Conservation (phyloP, 1,284 basidiomycete species). For the Tilletia indica region DNA sequence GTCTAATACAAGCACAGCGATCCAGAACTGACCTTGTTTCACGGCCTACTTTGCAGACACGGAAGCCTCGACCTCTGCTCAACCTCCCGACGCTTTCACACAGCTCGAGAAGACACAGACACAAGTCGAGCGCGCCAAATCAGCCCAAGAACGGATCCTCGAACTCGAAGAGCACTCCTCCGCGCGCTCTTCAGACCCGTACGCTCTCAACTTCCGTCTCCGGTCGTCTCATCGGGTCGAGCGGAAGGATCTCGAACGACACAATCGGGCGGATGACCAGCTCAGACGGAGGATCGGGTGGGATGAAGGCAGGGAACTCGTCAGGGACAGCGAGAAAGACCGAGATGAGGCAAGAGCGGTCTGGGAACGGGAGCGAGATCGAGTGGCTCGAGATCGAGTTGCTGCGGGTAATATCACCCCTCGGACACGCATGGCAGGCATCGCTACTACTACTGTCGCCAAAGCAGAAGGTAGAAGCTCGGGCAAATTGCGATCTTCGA, state of each 20-base stretch:
- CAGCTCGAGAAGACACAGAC: slow-evolving; percentile 81
- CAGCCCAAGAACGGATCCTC: slow-evolving; percentile 72
- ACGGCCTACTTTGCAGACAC: slow-evolving; percentile 62
- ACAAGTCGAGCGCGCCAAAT: slow-evolving; percentile 70
- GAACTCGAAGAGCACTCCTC: slow-evolving; percentile 73
- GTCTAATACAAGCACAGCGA: not conserved
- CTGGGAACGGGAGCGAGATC: not conserved
- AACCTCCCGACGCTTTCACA: slow-evolving; percentile 74
- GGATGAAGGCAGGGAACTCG: slow-evolving; percentile 26
- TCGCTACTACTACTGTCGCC: not conserved
- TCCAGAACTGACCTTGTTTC: no score
- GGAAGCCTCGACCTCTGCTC: slow-evolving; percentile 63
- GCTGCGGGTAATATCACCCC: slow-evolving; percentile 3
- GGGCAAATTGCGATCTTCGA: not conserved
- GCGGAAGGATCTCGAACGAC: slow-evolving; percentile 73
- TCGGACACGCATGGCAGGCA: no score
- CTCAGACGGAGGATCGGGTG: slow-evolving; percentile 62
- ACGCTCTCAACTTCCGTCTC: slow-evolving; percentile 69
- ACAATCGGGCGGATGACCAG: slow-evolving; percentile 67
- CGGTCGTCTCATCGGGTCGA: slow-evolving; percentile 79
- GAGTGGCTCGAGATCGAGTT: not conserved
- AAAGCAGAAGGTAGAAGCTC: not conserved
- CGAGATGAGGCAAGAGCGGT: slow-evolving; percentile 3
- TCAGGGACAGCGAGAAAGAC: slow-evolving; percentile 2
- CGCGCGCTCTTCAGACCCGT: slow-evolving; percentile 78